Evolutionary conservation across 2,329 filamentous ascomycete species (phyloP).

Genomic region (Eutypella sp.): DNA sequence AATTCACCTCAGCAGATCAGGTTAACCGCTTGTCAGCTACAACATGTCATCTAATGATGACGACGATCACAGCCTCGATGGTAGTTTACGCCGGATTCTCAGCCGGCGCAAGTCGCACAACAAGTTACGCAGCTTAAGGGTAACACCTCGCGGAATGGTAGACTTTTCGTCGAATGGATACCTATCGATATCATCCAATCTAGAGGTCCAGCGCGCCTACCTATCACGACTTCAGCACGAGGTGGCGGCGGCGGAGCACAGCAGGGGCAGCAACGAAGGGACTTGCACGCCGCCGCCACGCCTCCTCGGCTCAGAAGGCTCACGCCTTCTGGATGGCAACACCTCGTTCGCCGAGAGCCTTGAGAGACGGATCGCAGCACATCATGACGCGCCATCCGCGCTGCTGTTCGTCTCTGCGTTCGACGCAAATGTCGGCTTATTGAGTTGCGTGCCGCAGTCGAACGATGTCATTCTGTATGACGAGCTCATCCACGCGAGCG

Average conservation of each 20-base stretch:
- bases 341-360: constrained; percentile 37
- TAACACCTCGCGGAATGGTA: constrained; percentile 61
- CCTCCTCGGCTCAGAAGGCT: constrained; percentile 43
- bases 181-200: constrained; percentile 63
- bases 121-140: constrained; percentile 40
- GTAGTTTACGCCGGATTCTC: constrained; percentile 15
- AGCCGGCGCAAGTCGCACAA: constrained; percentile 22
- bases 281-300: background rate
- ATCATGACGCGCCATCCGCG: constrained; percentile 41
- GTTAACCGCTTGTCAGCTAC: background rate
- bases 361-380: constrained; percentile 41
- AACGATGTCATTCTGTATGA: constrained; percentile 66
- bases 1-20: too few species aligned
- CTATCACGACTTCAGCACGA: constrained; percentile 35
- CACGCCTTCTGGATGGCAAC: constrained; percentile 50
- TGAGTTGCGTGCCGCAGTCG: constrained; percentile 54
- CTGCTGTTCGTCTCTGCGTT: constrained; percentile 57
- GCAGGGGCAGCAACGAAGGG: constrained; percentile 7
- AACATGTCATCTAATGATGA: constrained; percentile 7
- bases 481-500: constrained; percentile 71
- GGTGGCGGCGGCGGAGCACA: background rate
- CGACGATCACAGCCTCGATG: constrained; percentile 11
- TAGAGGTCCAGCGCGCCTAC: constrained; percentile 57
- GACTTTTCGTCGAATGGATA: constrained; percentile 79
- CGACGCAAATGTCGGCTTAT: constrained; percentile 61